Percentiles rank a stretch among this genome's conserved stretches.
These are phyloP conservation scores for Pyrenochaeta sp. DNA, from an alignment of 2,329 filamentous ascomycete genomes.

Conservation along the genomic window DNA sequence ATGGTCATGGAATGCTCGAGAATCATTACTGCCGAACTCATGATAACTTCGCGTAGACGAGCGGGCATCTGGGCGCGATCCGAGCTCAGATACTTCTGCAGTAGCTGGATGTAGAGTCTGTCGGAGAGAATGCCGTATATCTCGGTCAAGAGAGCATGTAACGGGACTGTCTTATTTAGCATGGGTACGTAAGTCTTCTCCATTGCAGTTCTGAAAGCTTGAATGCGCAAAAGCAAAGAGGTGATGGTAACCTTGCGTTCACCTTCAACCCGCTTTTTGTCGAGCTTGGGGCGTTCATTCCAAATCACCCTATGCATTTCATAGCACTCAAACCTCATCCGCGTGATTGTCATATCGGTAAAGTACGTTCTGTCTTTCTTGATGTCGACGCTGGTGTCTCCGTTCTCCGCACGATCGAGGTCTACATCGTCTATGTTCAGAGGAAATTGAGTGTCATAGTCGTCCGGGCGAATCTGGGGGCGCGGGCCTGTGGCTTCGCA, in stretches of 20 bases:
- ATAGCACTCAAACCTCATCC: conserved; percentile 75
- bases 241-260: conserved; percentile 56
- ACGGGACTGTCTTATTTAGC: conserved; percentile 66
- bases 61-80: conserved; percentile 62
- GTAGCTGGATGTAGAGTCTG: conserved; percentile 69
- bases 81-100: conserved; percentile 71
- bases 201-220: conserved; percentile 71
- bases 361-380: conserved; percentile 62
- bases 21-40: conserved; percentile 65
- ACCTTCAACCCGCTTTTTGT: conserved; percentile 49
- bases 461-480: conserved; percentile 73
- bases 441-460: conserved; percentile 77
- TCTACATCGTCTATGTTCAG: conserved; percentile 73
- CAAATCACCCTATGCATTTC: conserved; percentile 76
- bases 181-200: conserved; percentile 70
- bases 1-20: conserved; percentile 64
- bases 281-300: conserved; percentile 71
- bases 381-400: conserved; percentile 44
- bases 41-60: conserved; percentile 68
- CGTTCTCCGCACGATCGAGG: conserved; percentile 52
- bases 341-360: conserved; percentile 71
- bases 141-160: conserved; percentile 69
- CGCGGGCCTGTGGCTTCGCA: conserved; percentile 77
- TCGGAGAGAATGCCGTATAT: conserved; percentile 71
- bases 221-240: conserved; percentile 70